Percentiles rank a stretch among this genome's conserved stretches.
phyloP scores from a whole-genome alignment of 108 stramenopile genomes.

The Conticribra guillardii region DNA sequence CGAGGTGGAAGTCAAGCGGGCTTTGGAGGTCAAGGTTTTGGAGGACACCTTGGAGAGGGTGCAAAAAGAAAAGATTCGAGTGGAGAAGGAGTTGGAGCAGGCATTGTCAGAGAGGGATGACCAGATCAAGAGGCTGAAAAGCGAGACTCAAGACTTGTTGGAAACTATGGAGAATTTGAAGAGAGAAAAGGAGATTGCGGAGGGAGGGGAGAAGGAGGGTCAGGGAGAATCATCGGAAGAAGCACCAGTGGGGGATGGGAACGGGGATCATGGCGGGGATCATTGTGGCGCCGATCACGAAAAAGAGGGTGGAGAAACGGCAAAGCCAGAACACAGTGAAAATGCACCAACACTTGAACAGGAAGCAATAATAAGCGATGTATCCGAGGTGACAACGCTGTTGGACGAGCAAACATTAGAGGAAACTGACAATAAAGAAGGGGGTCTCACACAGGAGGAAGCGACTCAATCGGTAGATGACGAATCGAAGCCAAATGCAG shows the following conservation, averaged over 20 bases:
- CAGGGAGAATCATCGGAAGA: not conserved
- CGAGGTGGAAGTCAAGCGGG: conserved; percentile 44
- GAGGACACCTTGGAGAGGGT: conserved; percentile 25
- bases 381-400: not conserved
- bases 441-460: not conserved
- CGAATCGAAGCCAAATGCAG: not conserved
- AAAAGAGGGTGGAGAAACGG: too few relatives aligned
- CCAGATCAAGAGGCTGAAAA: conserved; percentile 37
- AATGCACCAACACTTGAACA: too few relatives aligned
- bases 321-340: too few relatives aligned
- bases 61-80: conserved; percentile 41
- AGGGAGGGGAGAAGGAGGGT: not conserved
- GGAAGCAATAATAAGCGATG: not conserved
- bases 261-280: not conserved
- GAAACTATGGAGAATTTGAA: conserved; percentile 41
- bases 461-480: not conserved
- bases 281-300: not conserved
- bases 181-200: conserved; percentile 29
- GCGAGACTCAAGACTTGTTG: conserved; percentile 50
- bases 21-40: conserved; percentile 51
- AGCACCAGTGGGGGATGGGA: not conserved
- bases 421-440: not conserved
- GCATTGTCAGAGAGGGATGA: conserved; percentile 62
- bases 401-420: not conserved
- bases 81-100: conserved; percentile 69